Evolutionary conservation across 345 rosid species (phyloP), one percentile per base, ranked within the genome.

Genomic region (Corchorus capsularis): DNA sequence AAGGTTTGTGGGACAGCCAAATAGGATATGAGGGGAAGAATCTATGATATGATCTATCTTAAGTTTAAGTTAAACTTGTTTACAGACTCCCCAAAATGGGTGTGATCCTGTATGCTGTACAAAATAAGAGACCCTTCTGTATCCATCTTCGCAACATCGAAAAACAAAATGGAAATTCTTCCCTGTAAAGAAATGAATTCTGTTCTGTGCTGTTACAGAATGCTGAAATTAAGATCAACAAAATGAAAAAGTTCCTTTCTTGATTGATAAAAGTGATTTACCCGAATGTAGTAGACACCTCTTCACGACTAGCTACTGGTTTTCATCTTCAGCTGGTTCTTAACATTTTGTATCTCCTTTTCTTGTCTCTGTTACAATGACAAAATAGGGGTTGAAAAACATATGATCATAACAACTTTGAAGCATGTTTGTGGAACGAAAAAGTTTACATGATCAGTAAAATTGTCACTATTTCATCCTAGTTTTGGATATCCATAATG

Each of bases 331-430:
- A 75, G 78, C 80, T 47, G 76, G 3, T 62, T 70, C 50, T 34
- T 47, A 11, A 73, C 22, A 57, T 20, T 35, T 16, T 47, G 65
- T 14, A 64, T 81, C 66, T 75, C 75, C 68, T 69, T 74, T 32
- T 8, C 77, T 45, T 84, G 86, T 34, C 14, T 13, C 86, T 84
- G 49, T 16, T 27, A 53, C 64, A 19, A 69, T 7, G n/a, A 11
- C 43, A 0, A 3, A 8, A 43, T n/a, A 37, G 12, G 56, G 14
- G 39, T 22, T 47, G n/a, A 14, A 12, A 45, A 65, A 63, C 47
- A 16, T 6, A 41, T 35, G 47, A 17, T 4, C 20, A 35, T 63
- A 2, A 63, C 65, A 63, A 63, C 35, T 9, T 20, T 57, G 11
- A 27, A 11, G 20, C 17, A 62, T 63, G 67, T 17, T 35, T 37